Conservation (phyloP, 2,329 filamentous ascomycete species). For the Colletotrichum truncatum region DNA sequence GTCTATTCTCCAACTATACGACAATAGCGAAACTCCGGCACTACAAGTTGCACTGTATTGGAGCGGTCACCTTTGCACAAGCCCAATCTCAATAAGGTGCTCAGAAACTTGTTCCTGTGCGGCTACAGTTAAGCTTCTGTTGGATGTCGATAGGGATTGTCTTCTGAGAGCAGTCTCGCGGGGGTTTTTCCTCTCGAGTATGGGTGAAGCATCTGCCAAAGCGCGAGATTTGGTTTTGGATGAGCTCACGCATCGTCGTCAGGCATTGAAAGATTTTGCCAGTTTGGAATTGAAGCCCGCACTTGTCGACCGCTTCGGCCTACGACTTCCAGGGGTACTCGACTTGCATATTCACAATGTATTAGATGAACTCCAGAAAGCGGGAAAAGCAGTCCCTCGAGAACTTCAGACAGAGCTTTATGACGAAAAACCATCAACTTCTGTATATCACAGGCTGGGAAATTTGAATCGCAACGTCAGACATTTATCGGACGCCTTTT, state of each 20-base stretch:
- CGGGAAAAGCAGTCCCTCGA: neutral
- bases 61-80: accelerated
- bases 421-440: accelerated
- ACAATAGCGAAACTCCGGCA: accelerated
- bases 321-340: neutral
- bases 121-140: neutral
- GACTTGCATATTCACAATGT: neutral
- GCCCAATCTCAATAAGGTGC: accelerated
- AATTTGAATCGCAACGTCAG: neutral
- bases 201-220: accelerated
- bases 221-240: neutral
- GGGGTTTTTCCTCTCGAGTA: accelerated
- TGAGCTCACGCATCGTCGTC: neutral
- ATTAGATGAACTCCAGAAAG: neutral
- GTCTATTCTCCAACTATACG: neutral
- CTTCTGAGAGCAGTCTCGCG: neutral
- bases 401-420: neutral
- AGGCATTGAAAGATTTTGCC: neutral
- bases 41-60: neutral
- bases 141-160: neutral
- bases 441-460: neutral
- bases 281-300: neutral
- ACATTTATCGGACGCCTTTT: neutral
- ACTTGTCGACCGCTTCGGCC: neutral
- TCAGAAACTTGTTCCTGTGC: neutral